Evolutionary conservation across 2,329 filamentous ascomycete genomes (phyloP).

Genomic region (Scorias spongiosa): DNA sequence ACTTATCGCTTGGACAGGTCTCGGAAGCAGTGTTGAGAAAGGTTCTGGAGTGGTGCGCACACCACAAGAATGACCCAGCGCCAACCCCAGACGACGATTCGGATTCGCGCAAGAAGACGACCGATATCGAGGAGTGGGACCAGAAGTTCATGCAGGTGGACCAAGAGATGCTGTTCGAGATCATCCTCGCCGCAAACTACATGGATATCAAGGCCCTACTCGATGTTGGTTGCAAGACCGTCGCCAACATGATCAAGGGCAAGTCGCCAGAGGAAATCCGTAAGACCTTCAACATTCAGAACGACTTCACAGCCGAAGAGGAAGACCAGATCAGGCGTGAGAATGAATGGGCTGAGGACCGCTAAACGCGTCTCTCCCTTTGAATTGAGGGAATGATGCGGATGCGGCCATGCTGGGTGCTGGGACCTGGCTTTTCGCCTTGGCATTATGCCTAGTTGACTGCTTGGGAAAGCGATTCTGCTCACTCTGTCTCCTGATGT

Average conservation of each 20-base stretch:
- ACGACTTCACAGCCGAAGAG: conserved; percentile 97
- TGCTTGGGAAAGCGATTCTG: too few species aligned
- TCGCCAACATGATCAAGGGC: conserved; percentile 99
- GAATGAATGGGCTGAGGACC: conserved; percentile 36
- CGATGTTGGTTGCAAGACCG: conserved; percentile 97
- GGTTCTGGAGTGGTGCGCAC: conserved; percentile 95
- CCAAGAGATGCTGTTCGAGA: conserved; percentile 99
- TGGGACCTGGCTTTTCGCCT: too few species aligned
- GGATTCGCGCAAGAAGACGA: conserved; percentile 93
- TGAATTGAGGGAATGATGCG: too few species aligned
- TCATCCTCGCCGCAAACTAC: conserved; percentile 96
- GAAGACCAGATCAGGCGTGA: conserved; percentile 71
- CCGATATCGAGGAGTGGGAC: conserved; percentile 98
- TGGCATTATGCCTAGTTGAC: too few species aligned
- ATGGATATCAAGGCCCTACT: conserved; percentile 97
- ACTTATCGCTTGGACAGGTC: conserved; percentile 35
- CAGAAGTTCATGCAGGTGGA: conserved; percentile 99
- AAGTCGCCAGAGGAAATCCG: conserved; percentile 98
- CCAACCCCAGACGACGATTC: conserved; percentile 73
- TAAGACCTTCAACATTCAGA: conserved; percentile 99
- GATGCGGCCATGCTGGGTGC: too few species aligned
- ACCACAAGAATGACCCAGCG: conserved; percentile 83
- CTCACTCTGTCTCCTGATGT: too few species aligned
- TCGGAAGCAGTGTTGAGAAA: conserved; percentile 89
- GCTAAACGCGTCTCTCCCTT: conserved; percentile 6